phyloP scores from a whole-genome alignment of 352 stramenopile species.

The Globisporangium polare region DNA sequence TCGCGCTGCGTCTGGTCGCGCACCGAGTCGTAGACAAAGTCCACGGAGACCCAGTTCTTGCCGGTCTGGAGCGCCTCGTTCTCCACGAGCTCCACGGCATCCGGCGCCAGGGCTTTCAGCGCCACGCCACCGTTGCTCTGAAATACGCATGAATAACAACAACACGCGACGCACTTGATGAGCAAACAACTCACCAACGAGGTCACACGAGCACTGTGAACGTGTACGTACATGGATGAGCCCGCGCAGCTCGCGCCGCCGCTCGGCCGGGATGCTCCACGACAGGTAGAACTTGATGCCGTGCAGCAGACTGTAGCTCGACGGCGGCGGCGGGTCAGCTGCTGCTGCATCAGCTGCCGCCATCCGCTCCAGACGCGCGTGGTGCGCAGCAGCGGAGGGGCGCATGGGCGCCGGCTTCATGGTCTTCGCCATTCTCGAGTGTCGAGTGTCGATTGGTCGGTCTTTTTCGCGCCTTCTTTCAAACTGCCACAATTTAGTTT shows the following conservation, averaged over 20 bases:
- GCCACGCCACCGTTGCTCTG: conserved; percentile 34
- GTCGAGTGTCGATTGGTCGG: not conserved
- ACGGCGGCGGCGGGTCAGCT: not conserved
- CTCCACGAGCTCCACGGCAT: conserved; percentile 39
- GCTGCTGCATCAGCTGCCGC: not conserved
- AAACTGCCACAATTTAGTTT: not conserved
- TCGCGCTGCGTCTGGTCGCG: conserved; percentile 27
- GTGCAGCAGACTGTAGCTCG: not conserved
- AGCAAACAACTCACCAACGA: too few relatives aligned
- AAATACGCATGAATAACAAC: too few relatives aligned
- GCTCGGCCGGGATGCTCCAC: not conserved
- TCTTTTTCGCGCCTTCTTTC: conserved; percentile 6
- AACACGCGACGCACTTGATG: too few relatives aligned
- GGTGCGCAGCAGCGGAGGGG: too few relatives aligned
- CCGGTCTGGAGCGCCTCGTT: conserved; percentile 21
- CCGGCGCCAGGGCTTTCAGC: not conserved
- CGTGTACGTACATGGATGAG: too few relatives aligned
- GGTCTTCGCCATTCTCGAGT: not conserved
- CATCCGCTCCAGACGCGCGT: not conserved
- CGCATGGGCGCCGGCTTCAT: not conserved
- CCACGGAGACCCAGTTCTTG: conserved; percentile 33
- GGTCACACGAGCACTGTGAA: too few relatives aligned
- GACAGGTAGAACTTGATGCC: conserved; percentile 14
- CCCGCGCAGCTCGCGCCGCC: not conserved
- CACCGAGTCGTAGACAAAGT: conserved; percentile 52